These are phyloP conservation scores for Coelastrella sp. DNA, from an alignment of 139 green algal genomes.

Conservation along the genomic window DNA sequence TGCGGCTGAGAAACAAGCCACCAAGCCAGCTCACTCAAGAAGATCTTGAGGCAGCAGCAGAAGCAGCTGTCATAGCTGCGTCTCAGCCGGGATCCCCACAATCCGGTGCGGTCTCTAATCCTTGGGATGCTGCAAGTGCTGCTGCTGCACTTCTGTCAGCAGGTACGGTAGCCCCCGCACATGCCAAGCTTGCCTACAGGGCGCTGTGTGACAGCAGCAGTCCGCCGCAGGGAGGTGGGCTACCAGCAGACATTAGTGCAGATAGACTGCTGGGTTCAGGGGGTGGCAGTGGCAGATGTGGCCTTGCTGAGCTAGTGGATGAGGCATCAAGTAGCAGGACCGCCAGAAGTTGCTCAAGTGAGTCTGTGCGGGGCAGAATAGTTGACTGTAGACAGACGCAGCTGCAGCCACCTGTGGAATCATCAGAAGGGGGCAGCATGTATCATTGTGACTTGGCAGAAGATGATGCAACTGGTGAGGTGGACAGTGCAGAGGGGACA, in stretches of 20 bases:
- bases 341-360: no score
- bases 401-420: not conserved
- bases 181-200: conserved; percentile 30
- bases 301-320: conserved; percentile 6
- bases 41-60: conserved; percentile 9
- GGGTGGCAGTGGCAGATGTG: not conserved
- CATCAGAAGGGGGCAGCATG: no score
- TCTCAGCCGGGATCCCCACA: not conserved
- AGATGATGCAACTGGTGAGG: no score
- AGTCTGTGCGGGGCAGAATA: not conserved
- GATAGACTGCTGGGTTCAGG: not conserved
- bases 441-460: no score
- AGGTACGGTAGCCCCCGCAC: conserved; percentile 8
- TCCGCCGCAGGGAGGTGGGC: not conserved
- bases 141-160: conserved; percentile 20
- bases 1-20: not conserved
- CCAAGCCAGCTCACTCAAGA: not conserved
- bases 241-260: not conserved
- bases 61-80: conserved; percentile 12
- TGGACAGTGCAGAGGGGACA: no score
- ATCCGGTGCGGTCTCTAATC: not conserved
- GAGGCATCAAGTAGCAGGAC: no score
- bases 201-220: conserved; percentile 40
- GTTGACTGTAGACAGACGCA: not conserved
- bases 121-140: conserved; percentile 15